Conservation (phyloP, 2,329 filamentous ascomycete genomes). For the Passalora sequoiae region DNA sequence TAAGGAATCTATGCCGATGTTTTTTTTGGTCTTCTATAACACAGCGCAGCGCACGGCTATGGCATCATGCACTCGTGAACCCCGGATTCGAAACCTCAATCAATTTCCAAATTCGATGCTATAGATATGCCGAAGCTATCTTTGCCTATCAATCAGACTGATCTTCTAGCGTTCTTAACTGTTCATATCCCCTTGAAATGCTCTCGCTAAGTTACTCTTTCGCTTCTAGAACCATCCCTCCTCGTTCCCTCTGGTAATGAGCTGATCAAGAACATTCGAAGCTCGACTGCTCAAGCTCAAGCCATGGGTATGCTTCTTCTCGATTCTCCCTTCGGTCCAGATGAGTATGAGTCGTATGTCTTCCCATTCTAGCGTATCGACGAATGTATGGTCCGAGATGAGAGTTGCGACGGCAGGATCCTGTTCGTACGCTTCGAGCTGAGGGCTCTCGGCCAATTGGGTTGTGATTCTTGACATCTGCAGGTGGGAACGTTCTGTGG, state of each 20-base stretch:
- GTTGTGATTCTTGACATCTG: constrained; percentile 10
- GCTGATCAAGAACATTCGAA: constrained; percentile 27
- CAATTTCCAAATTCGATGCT: constrained; percentile 35
- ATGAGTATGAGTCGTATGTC: constrained; percentile 21
- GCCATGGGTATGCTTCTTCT: constrained; percentile 22
- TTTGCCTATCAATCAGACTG: too few relatives aligned
- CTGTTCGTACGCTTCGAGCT: constrained; percentile 9
- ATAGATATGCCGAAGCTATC: neutral
- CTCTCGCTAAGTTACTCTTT: neutral
- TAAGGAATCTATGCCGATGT: neutral
- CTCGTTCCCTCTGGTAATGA: constrained; percentile 24
- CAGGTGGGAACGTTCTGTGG: constrained; percentile 4
- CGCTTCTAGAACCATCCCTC: constrained; percentile 25
- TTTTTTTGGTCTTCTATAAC: neutral
- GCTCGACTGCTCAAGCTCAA: constrained; percentile 26
- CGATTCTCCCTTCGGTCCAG: constrained; percentile 25
- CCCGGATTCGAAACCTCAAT: neutral
- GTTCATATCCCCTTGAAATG: too few relatives aligned
- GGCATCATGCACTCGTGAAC: neutral
- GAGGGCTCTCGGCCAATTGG: constrained; percentile 5
- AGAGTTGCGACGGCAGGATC: constrained; percentile 12
- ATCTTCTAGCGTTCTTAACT: neutral
- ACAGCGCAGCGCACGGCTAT: neutral
- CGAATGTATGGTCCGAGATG: neutral
- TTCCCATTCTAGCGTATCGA: constrained; percentile 8